Conservation (phyloP, 2,329 filamentous ascomycete genomes). For the Pyrenophora tritici-repentis region DNA sequence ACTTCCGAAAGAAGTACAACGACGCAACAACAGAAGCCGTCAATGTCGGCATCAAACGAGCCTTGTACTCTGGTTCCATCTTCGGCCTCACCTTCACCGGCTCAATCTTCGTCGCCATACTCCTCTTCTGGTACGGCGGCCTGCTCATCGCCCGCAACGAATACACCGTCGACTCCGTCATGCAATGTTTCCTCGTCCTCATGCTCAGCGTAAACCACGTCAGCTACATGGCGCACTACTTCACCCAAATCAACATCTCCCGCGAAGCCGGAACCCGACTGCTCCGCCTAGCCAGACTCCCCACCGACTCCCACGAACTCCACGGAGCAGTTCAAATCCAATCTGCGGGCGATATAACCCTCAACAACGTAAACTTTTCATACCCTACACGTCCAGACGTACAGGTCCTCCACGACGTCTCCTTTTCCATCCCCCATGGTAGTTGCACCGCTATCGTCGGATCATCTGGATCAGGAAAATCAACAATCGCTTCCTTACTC, state of each 20-base stretch:
- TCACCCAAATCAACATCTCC: conserved; percentile 80
- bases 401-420: conserved; percentile 66
- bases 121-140: conserved; percentile 84
- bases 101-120: conserved; percentile 72
- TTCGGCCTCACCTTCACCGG: conserved; percentile 79
- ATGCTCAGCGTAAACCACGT: conserved; percentile 81
- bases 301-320: conserved; percentile 63
- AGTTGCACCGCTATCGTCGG: conserved; percentile 80
- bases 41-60: conserved; percentile 67
- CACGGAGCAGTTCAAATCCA: conserved; percentile 54
- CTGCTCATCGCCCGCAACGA: conserved; percentile 61
- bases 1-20: conserved; percentile 70
- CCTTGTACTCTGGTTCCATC: conserved; percentile 69
- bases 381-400: conserved; percentile 66
- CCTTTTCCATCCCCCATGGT: conserved; percentile 65
- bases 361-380: conserved; percentile 69
- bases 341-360: conserved; percentile 59
- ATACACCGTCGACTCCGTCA: conserved; percentile 61
- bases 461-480: conserved; percentile 87
- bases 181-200: conserved; percentile 80
- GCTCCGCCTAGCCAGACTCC: conserved; percentile 69
- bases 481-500: conserved; percentile 76
- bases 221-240: conserved; percentile 69
- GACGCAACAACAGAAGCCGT: conserved; percentile 59
- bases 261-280: conserved; percentile 74